Base-by-base conservation (phyloP, 1,284 basidiomycete species). In the Microbotryomycetes sp. region DNA sequence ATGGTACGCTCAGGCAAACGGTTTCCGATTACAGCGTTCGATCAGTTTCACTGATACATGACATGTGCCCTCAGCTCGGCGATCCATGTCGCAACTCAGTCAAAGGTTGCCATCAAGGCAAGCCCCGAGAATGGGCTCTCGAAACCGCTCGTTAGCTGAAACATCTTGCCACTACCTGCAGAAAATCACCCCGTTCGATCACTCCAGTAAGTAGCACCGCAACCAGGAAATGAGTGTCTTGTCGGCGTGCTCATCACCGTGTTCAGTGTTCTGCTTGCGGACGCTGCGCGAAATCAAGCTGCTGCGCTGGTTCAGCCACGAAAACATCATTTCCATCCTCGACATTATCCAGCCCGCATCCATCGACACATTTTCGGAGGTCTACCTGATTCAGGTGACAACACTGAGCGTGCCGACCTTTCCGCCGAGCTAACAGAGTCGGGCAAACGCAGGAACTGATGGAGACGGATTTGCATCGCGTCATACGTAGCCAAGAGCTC, bases 251-350 rank as follows among this genome's bases (percentile, higher is more conserved):
- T 24, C 4, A 9, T 6, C 50, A 18, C 28, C 21, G 18, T 26
- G 7, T 16, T 9, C 56, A 64, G 67, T 65, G 66, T 65, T 89
- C 76, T 88, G 87, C 75, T 80, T 90, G 9, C 81, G 88, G 51
- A 90, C 89, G 24, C 81, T 90, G n/a, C 82, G 89, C 61, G 89
- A 91, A 77, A 84, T 91, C 73, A 91, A 91, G 75, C 82, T 91
- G n/a, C 82, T 91, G 53, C 91, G 91, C 74, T 92, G 91, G 78
- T 82, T 96, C 73, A 89, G 92, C 72, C 90, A 89, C 79, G 91
- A 94, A 78, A 94, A 96, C 74, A 94, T 97, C 73, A 96, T 96
- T 73, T 89, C 91, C 35, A 92, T 97, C 70, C 79, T 96, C 47
- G 92, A 97, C 75, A 96, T 96, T 72, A 85, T 96, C 80, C 89